phyloP scores from a whole-genome alignment of 208 protist genomes.

The Lotmaria passim region DNA sequence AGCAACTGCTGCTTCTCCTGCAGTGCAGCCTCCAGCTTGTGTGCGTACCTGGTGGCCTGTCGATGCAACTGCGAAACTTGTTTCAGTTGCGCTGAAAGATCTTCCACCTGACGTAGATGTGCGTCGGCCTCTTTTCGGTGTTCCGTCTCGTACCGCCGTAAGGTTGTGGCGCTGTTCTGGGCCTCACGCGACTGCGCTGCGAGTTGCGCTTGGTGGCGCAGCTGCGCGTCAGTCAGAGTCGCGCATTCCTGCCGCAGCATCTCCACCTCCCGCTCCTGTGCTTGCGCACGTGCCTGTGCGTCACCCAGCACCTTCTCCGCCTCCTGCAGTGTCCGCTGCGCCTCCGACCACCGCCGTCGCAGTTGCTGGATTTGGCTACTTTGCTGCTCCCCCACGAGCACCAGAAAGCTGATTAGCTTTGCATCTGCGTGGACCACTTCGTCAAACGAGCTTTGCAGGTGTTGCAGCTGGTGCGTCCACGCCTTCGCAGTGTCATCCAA shows the following conservation, averaged over 20 bases:
- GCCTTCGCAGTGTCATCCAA: not conserved
- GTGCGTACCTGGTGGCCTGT: slow-evolving; percentile 10
- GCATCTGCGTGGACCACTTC: slow-evolving; percentile 29
- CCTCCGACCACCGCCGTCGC: slow-evolving; percentile 25
- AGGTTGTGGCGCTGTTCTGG: not conserved
- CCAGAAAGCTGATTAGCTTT: slow-evolving; percentile 25
- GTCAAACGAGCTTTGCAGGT: slow-evolving; percentile 15
- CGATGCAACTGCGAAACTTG: slow-evolving; percentile 32
- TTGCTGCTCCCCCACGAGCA: slow-evolving; percentile 22
- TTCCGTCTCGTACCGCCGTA: not conserved
- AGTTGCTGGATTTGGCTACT: slow-evolving; percentile 3
- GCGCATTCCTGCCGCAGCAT: slow-evolving; percentile 23
- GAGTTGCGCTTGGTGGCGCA: not conserved
- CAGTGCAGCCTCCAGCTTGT: slow-evolving; percentile 22
- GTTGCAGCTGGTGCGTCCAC: slow-evolving; percentile 3
- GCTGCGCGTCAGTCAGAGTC: slow-evolving; percentile 13
- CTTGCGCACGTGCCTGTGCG: not conserved
- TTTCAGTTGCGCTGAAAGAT: slow-evolving; percentile 16
- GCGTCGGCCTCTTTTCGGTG: slow-evolving; percentile 1
- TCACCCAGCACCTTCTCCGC: slow-evolving; percentile 20
- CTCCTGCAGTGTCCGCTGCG: slow-evolving; percentile 16
- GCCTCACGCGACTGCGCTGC: not conserved
- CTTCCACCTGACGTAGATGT: slow-evolving; percentile 5
- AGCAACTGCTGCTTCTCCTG: slow-evolving; percentile 15
- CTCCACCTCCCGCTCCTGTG: not conserved